Conservation (phyloP, 495 filamentous ascomycete species). For the Lindgomyces ingoldianus region DNA sequence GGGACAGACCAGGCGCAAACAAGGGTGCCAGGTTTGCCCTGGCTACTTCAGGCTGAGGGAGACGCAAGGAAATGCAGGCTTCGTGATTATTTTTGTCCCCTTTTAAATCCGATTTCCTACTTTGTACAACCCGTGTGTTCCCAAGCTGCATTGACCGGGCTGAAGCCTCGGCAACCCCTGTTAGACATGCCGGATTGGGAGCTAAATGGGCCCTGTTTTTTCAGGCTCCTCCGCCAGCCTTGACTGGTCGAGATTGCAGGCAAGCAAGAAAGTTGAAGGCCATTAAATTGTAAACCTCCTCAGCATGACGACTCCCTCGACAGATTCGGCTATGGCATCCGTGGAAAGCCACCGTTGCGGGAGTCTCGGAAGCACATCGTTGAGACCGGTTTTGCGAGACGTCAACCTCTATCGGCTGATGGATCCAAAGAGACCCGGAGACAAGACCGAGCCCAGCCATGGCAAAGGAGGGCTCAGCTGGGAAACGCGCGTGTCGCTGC, state of each 20-base stretch:
- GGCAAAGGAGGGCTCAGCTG: neutral
- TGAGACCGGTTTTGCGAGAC: too few relatives aligned
- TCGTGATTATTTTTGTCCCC: conserved; percentile 34
- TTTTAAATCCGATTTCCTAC: conserved; percentile 15
- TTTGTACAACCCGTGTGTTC: conserved; percentile 17
- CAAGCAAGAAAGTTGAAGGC: too few relatives aligned
- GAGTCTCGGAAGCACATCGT: neutral
- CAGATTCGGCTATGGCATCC: too few relatives aligned
- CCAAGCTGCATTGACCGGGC: neutral
- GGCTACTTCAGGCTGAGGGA: conserved; percentile 17
- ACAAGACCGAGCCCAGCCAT: too few relatives aligned
- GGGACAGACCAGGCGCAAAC: too few relatives aligned
- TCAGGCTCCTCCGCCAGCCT: neutral
- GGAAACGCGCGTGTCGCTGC: conserved; percentile 10
- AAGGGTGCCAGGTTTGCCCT: neutral
- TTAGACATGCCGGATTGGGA: conserved; percentile 10
- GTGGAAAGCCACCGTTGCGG: too few relatives aligned
- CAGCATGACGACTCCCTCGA: too few relatives aligned
- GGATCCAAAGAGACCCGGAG: too few relatives aligned
- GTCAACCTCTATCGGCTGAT: too few relatives aligned
- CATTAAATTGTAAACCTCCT: too few relatives aligned
- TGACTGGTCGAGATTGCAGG: too few relatives aligned
- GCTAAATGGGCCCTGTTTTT: neutral
- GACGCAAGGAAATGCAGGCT: conserved; percentile 4
- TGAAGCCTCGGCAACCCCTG: neutral